Conservation (phyloP, 495 filamentous ascomycete species). For the Cudoniella acicularis region DNA sequence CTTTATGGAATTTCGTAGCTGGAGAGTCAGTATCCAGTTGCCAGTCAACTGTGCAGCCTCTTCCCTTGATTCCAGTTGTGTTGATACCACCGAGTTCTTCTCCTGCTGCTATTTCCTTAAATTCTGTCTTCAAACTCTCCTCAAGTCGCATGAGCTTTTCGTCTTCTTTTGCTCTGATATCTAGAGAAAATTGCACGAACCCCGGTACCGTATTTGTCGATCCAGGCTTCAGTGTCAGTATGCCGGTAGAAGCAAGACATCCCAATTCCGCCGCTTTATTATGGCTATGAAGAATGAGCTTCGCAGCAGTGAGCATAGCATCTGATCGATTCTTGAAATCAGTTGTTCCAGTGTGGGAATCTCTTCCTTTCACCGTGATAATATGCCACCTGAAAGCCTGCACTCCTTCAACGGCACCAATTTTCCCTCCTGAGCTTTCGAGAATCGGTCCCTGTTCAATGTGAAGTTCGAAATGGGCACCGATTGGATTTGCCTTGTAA, state of each 20-base stretch:
- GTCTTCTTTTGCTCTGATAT: conserved; percentile 63
- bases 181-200: conserved; percentile 63
- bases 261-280: conserved; percentile 52
- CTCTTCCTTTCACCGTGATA: conserved; percentile 59
- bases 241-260: conserved; percentile 68
- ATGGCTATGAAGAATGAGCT: conserved; percentile 65
- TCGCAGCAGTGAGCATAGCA: conserved; percentile 62
- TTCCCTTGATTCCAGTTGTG: conserved; percentile 40
- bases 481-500: conserved; percentile 62
- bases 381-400: conserved; percentile 70
- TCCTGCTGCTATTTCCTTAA: conserved; percentile 49
- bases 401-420: conserved; percentile 70
- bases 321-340: conserved; percentile 57
- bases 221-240: conserved; percentile 62
- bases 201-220: conserved; percentile 76
- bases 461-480: conserved; percentile 79
- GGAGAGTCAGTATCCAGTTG: conserved; percentile 58
- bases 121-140: conserved; percentile 48
- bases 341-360: conserved; percentile 75
- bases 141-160: conserved; percentile 54
- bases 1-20: conserved; percentile 64
- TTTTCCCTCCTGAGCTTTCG: conserved; percentile 53
- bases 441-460: conserved; percentile 69
- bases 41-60: conserved; percentile 56
- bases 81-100: conserved; percentile 40